Conservation (phyloP, 2,329 filamentous ascomycete genomes). For the Fusarium drepaniforme region DNA sequence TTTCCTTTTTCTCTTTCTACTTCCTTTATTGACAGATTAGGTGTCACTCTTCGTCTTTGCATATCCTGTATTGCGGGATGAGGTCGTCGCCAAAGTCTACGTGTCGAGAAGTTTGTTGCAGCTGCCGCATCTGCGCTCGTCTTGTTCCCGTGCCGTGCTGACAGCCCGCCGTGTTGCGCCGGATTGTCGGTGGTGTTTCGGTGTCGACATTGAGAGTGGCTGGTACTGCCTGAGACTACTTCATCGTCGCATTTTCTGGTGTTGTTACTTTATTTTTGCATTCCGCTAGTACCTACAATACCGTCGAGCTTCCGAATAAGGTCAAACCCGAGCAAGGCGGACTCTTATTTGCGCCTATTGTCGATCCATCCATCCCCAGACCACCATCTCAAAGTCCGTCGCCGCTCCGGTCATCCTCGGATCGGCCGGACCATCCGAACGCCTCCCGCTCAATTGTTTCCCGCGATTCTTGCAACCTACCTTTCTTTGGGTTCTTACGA, state of each 20-base stretch:
- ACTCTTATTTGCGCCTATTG: slow-evolving; percentile 18
- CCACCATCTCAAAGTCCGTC: slow-evolving; percentile 19
- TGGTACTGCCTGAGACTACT: slow-evolving; percentile 12
- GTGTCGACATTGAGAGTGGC: slow-evolving; percentile 2
- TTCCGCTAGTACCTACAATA: neutral
- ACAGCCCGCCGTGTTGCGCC: slow-evolving; percentile 20
- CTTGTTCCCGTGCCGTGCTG: slow-evolving; percentile 4
- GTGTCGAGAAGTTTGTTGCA: slow-evolving; percentile 21
- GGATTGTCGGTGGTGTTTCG: slow-evolving; percentile 19
- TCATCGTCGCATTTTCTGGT: slow-evolving; percentile 7
- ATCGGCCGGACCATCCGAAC: slow-evolving; percentile 38
- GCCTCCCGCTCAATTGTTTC: slow-evolving; percentile 15
- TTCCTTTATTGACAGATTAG: neutral
- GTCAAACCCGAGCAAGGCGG: neutral
- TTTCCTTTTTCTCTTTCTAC: neutral
- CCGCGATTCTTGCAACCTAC: slow-evolving; percentile 12
- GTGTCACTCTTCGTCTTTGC: neutral
- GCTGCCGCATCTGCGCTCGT: slow-evolving; percentile 10
- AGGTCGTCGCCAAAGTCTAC: slow-evolving; percentile 13
- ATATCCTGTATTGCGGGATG: slow-evolving; percentile 15
- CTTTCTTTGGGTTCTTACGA: slow-evolving; percentile 6
- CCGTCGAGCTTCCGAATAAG: neutral
- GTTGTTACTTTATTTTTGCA: neutral
- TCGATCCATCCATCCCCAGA: slow-evolving; percentile 38
- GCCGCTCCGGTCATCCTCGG: slow-evolving; percentile 33